Evolutionary conservation across 2,329 filamentous ascomycete genomes (phyloP), one percentile per base, ranked within the genome.

Genomic region (Lecanicillium sp.): DNA sequence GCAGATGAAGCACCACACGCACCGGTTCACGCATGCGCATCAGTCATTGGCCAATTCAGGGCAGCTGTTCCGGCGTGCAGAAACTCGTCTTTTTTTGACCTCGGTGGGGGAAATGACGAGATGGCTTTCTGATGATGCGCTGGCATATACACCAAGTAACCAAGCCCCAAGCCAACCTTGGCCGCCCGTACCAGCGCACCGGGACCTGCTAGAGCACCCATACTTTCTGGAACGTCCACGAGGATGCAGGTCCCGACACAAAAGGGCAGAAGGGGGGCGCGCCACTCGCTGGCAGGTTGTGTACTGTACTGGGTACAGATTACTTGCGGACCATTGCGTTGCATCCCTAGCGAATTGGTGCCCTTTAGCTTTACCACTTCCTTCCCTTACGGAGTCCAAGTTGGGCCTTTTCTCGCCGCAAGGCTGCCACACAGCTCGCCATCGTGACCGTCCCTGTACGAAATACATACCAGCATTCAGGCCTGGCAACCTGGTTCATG

Each of bases 211-310:
- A 38, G 35, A 38, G 7, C 33, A 45, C 32, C 36, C 44, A 32
- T 40, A n/a, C 37, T 20, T 48, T 41, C 45, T 36, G 36, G 45
- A 48, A 48, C 44, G 27, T 36, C 35, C 4, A 20, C 15, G 24
- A 39, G 14, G 44, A 48, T 21, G 37, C 45, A 48, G 37, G 45
- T 48, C 29, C 45, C 45, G 36, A 15, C 27, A 41, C 21, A 20
- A 26, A 35, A 37, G 29, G 33, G 43, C 32, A n/a, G 20, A 15
- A 38, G 17, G 26, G 26, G n/a, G 19, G 35, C 15, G 17, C 27
- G 32, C 32, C 32, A 11, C 32, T 35, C 17, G 6, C 32, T 35
- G 8, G 8, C 32, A 35, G 5, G 32, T n/a, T n/a, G n/a, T n/a
- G n/a, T n/a, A n/a, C n/a, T n/a, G n/a, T n/a, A n/a, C n/a, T n/a